Percentiles rank a stretch among this genome's conserved stretches.
Conservation (phyloP, 352 stramenopile genomes). For the Thraustotheca clavata region DNA sequence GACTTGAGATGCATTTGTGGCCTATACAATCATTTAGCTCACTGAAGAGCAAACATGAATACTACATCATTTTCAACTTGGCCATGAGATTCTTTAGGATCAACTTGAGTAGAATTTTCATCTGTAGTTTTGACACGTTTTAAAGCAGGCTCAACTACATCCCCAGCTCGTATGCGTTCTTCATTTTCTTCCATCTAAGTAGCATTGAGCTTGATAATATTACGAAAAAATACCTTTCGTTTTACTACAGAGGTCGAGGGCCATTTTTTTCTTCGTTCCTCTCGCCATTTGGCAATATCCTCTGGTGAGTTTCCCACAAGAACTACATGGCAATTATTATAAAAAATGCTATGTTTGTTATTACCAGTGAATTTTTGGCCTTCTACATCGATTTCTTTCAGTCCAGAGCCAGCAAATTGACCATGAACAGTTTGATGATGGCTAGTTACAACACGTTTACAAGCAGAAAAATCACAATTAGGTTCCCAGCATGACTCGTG, state of each 20-base stretch:
- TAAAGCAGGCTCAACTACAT: not conserved
- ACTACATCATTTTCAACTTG: not conserved
- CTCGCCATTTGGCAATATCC: constrained; percentile 71
- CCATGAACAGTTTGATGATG: constrained; percentile 65
- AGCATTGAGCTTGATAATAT: not conserved
- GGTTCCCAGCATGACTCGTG: constrained; percentile 50
- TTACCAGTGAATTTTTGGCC: constrained; percentile 71
- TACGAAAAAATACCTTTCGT: not conserved
- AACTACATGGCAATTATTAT: constrained; percentile 24
- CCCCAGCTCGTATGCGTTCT: constrained; percentile 28
- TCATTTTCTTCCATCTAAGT: constrained; percentile 51
- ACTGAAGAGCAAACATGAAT: not conserved
- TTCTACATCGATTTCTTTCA: constrained; percentile 80
- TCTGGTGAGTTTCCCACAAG: constrained; percentile 69
- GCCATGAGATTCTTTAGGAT: constrained; percentile 20
- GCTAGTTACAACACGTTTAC: constrained; percentile 61
- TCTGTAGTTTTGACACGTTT: constrained; percentile 8
- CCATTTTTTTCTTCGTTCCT: constrained; percentile 67
- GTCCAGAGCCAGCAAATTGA: constrained; percentile 50
- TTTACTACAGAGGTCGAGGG: constrained; percentile 25
- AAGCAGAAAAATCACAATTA: constrained; percentile 58
- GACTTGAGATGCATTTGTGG: not conserved
- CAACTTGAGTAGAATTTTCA: constrained; percentile 5
- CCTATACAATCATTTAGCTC: not conserved
- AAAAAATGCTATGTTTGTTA: not conserved